These are phyloP conservation scores for Fusarium phyllophilum DNA, from an alignment of 2,329 filamentous ascomycete species.

Conservation along the genomic window DNA sequence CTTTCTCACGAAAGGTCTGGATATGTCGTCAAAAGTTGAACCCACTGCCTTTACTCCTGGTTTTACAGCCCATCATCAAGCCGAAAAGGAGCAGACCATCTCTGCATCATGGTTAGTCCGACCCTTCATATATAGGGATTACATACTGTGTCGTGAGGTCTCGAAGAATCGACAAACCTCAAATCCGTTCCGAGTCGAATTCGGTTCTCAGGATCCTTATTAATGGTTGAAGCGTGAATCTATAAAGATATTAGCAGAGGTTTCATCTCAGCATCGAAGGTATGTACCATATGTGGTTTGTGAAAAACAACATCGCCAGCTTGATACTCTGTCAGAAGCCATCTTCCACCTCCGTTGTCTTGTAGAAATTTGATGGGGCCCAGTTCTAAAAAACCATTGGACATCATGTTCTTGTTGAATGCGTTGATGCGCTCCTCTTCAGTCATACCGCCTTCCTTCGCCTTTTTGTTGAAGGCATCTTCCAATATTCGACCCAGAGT, in stretches of 20 bases:
- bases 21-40: not conserved
- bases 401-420: conserved; percentile 70
- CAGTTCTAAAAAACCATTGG: conserved; percentile 62
- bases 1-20: not conserved
- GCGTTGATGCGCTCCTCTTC: conserved; percentile 62
- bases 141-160: conserved; percentile 19
- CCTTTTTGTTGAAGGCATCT: conserved; percentile 38
- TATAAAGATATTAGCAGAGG: not conserved
- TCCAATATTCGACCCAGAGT: conserved; percentile 11
- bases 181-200: conserved; percentile 30
- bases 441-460: conserved; percentile 54
- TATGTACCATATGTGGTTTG: conserved; percentile 38
- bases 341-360: conserved; percentile 41
- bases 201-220: conserved; percentile 15
- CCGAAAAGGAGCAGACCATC: conserved; percentile 9
- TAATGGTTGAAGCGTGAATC: conserved; percentile 30
- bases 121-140: fast-evolving
- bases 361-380: conserved; percentile 53
- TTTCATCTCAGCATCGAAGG: fast-evolving
- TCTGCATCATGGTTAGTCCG: not conserved
- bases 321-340: conserved; percentile 52
- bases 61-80: conserved; percentile 1
- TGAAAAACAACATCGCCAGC: conserved; percentile 55
- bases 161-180: conserved; percentile 24
- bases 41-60: no score